Percentiles rank a stretch among this genome's conserved stretches.
phyloP scores from a whole-genome alignment of 306 rosid genomes.

The Cicer cuneatum region DNA sequence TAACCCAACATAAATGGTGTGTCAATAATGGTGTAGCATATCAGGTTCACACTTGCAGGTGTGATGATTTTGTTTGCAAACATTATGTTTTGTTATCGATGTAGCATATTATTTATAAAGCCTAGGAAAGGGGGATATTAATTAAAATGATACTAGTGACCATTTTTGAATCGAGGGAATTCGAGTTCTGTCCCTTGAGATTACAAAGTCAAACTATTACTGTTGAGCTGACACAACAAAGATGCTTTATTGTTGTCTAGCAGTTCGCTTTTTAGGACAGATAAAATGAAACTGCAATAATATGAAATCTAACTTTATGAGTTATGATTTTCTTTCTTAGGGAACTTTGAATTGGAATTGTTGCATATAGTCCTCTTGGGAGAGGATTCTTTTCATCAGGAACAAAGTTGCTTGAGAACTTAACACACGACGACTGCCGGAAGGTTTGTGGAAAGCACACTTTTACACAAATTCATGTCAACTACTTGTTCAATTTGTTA shows the following conservation, averaged over 20 bases:
- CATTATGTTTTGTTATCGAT: neutral
- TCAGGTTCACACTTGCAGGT: too few relatives aligned
- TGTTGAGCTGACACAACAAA: too few relatives aligned
- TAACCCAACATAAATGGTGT: too few relatives aligned
- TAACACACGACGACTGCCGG: conserved; percentile 49
- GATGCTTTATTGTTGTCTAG: too few relatives aligned
- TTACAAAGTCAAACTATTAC: too few relatives aligned
- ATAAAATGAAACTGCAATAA: neutral
- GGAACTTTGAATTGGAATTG: conserved; percentile 71
- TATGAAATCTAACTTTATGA: neutral
- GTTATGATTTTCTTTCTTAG: conserved; percentile 38
- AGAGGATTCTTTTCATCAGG: conserved; percentile 70
- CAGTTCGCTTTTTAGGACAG: too few relatives aligned
- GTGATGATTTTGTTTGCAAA: neutral
- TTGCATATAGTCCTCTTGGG: conserved; percentile 74
- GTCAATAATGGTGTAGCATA: too few relatives aligned
- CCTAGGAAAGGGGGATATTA: too few relatives aligned
- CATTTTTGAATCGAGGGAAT: too few relatives aligned
- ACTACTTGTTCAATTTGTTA: neutral
- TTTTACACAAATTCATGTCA: neutral
- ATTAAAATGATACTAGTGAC: too few relatives aligned
- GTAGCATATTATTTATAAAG: neutral
- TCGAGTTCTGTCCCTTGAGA: too few relatives aligned
- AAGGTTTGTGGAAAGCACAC: conserved; percentile 50
- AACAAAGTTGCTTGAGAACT: conserved; percentile 46